phyloP scores from a whole-genome alignment of 352 stramenopile genomes.

The Phytophthora europaea region DNA sequence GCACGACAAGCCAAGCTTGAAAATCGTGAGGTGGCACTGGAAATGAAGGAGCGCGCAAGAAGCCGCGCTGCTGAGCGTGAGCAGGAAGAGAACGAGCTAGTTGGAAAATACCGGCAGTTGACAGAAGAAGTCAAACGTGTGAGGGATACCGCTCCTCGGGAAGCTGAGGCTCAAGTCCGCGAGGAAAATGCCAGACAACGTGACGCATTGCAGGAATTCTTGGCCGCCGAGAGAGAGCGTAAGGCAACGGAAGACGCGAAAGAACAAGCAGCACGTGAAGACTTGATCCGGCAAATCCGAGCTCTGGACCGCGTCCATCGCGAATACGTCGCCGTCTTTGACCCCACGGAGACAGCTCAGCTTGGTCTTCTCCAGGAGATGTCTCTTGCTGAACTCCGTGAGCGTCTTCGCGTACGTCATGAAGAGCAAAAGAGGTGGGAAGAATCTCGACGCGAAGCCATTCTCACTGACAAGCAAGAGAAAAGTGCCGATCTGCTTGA shows the following conservation, averaged over 20 bases:
- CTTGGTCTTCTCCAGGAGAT: conserved; percentile 94
- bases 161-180: conserved; percentile 73
- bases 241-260: conserved; percentile 70
- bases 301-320: conserved; percentile 84
- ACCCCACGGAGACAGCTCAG: conserved; percentile 90
- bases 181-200: conserved; percentile 70
- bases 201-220: conserved; percentile 73
- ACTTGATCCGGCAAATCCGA: conserved; percentile 89
- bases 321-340: conserved; percentile 89
- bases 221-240: conserved; percentile 66
- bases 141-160: conserved; percentile 80
- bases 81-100: conserved; percentile 61
- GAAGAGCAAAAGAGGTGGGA: conserved; percentile 77
- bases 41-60: conserved; percentile 83
- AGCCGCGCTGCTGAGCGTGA: conserved; percentile 73
- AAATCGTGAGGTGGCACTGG: conserved; percentile 83
- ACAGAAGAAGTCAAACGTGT: conserved; percentile 80
- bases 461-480: conserved; percentile 80
- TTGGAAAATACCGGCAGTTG: conserved; percentile 64
- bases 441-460: conserved; percentile 67
- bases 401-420: conserved; percentile 87
- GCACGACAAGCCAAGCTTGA: conserved; percentile 73
- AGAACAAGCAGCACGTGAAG: conserved; percentile 79
- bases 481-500: conserved; percentile 80
- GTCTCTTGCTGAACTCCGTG: conserved; percentile 88